phyloP scores from a whole-genome alignment of 2,329 filamentous ascomycete species.

The Lachnellula subtilissima region DNA sequence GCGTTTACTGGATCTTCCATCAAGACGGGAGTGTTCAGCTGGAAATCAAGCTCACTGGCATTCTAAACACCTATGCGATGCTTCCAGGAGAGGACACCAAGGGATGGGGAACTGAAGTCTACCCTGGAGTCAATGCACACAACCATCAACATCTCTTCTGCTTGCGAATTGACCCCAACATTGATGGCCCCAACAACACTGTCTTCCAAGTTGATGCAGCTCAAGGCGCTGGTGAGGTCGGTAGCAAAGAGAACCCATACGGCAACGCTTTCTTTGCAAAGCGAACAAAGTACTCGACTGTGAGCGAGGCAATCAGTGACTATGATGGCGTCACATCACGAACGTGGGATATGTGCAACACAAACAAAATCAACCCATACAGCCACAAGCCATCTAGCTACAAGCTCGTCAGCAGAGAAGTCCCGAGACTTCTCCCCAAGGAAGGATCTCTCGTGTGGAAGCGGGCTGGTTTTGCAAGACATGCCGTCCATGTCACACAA shows the following conservation, averaged over 20 bases:
- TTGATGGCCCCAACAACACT: slow-evolving; percentile 81
- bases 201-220: slow-evolving; percentile 78
- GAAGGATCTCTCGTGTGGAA: slow-evolving; percentile 68
- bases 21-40: slow-evolving; percentile 90
- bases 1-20: slow-evolving; percentile 82
- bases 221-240: slow-evolving; percentile 66
- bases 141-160: slow-evolving; percentile 97
- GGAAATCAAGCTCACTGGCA: slow-evolving; percentile 86
- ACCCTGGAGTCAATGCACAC: slow-evolving; percentile 85
- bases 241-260: slow-evolving; percentile 77
- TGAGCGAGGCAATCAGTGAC: slow-evolving; percentile 65
- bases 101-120: slow-evolving; percentile 89
- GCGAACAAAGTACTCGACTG: slow-evolving; percentile 72
- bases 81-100: slow-evolving; percentile 73
- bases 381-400: slow-evolving; percentile 81
- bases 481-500: slow-evolving; percentile 58
- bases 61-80: slow-evolving; percentile 87
- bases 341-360: slow-evolving; percentile 89
- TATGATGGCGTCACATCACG: slow-evolving; percentile 75
- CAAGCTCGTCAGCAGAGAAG: slow-evolving; percentile 84
- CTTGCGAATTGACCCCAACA: slow-evolving; percentile 77
- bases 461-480: slow-evolving; percentile 53
- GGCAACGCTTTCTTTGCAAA: slow-evolving; percentile 87
- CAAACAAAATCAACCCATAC: slow-evolving; percentile 76
- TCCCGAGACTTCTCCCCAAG: slow-evolving; percentile 73